Conservation (phyloP, 1,284 basidiomycete species). For the Boletus semigastroideus region DNA sequence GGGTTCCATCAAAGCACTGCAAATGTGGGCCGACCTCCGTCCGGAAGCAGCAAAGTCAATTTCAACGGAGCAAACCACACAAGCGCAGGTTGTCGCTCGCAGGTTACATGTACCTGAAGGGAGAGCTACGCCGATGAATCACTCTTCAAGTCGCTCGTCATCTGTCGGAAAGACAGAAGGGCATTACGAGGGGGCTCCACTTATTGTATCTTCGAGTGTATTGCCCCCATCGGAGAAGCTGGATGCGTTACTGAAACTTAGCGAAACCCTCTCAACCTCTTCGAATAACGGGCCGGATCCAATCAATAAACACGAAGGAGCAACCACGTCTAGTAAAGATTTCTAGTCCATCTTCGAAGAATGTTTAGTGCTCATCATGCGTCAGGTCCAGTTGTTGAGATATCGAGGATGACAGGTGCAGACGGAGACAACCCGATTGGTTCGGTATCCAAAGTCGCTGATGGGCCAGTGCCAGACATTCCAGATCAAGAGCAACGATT, state of each 20-base stretch:
- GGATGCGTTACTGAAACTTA: conserved; percentile 27
- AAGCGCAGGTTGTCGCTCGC: conserved; percentile 66
- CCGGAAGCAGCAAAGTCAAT: conserved; percentile 58
- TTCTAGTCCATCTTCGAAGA: neutral
- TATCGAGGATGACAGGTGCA: conserved; percentile 21
- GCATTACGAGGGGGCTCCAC: conserved; percentile 18
- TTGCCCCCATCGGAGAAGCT: conserved; percentile 23
- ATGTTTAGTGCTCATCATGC: conserved; percentile 13
- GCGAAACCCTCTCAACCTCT: conserved; percentile 17
- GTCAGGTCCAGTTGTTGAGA: conserved; percentile 26
- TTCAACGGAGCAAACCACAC: conserved; percentile 57
- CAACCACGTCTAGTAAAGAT: conserved; percentile 28
- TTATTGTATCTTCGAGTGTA: conserved; percentile 19
- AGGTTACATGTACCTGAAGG: conserved; percentile 65
- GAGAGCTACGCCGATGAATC: conserved; percentile 40
- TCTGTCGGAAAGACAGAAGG: conserved; percentile 30
- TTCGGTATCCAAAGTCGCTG: conserved; percentile 10
- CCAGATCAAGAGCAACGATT: conserved; percentile 11
- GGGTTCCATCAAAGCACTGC: conserved; percentile 87
- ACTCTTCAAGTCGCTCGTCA: conserved; percentile 35
- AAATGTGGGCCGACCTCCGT: conserved; percentile 82
- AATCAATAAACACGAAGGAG: conserved; percentile 22
- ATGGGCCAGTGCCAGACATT: conserved; percentile 15
- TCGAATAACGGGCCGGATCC: conserved; percentile 11
- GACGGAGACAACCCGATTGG: conserved; percentile 2